Evolutionary conservation across 257 asterid genomes (phyloP).

Genomic region (Jasminum sambac): DNA sequence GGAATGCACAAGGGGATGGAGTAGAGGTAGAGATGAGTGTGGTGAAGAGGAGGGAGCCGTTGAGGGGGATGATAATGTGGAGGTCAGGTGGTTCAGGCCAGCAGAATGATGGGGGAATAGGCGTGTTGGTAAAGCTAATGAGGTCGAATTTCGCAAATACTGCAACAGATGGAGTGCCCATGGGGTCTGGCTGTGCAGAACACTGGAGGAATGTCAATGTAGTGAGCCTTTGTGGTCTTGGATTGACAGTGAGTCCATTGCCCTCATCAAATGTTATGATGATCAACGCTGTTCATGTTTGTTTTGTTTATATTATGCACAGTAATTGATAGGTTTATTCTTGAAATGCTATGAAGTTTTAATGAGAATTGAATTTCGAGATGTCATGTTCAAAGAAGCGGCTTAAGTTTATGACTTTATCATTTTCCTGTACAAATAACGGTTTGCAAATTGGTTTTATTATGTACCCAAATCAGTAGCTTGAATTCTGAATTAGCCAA

Average conservation of each 20-base stretch:
- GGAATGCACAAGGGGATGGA: constrained; percentile 25
- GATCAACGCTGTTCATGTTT: neutral
- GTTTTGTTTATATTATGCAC: constrained; percentile 2
- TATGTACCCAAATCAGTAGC: constrained; percentile 3
- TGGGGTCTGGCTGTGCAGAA: constrained; percentile 57
- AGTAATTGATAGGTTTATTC: neutral
- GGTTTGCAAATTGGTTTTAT: constrained; percentile 15
- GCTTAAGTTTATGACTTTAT: neutral
- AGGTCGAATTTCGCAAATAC: constrained; percentile 67
- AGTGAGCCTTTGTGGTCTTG: constrained; percentile 78
- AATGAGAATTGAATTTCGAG: neutral
- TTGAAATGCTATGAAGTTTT: neutral
- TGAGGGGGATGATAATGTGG: constrained; percentile 75
- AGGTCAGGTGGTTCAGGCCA: constrained; percentile 86
- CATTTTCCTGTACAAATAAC: neutral
- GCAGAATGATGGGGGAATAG: constrained; percentile 83
- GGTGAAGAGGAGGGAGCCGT: constrained; percentile 77
- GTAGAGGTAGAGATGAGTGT: constrained; percentile 73
- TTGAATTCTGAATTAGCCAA: constrained; percentile 2
- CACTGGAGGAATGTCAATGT: constrained; percentile 81
- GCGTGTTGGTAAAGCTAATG: constrained; percentile 83
- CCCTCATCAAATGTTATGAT: neutral
- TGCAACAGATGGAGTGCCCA: constrained; percentile 38
- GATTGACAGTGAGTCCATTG: constrained; percentile 60
- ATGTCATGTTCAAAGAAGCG: neutral